Evolutionary conservation across 2,329 filamentous ascomycete genomes (phyloP).

Genomic region (Didymellaceae sp.): DNA sequence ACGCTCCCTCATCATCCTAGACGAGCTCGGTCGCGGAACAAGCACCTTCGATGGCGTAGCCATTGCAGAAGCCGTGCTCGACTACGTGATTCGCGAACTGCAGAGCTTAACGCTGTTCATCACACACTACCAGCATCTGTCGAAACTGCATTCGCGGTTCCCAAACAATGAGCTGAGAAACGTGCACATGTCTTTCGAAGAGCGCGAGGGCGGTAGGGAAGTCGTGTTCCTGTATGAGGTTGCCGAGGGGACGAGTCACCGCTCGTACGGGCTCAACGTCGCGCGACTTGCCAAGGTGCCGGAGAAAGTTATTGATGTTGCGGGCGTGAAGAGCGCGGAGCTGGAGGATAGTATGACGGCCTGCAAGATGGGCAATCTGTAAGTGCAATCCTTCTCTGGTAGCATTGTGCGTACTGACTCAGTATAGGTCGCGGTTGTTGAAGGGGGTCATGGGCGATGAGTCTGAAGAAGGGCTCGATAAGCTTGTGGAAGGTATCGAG

Average conservation of each 20-base stretch:
- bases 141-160: slow-evolving; percentile 74
- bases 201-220: slow-evolving; percentile 64
- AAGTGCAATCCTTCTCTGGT: slow-evolving; percentile 18
- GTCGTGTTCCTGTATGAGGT: slow-evolving; percentile 96
- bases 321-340: slow-evolving; percentile 77
- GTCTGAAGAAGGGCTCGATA: slow-evolving; percentile 44
- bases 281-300: slow-evolving; percentile 85
- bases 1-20: slow-evolving; percentile 85
- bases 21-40: slow-evolving; percentile 92
- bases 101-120: slow-evolving; percentile 90
- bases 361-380: slow-evolving; percentile 43
- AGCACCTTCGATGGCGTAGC: slow-evolving; percentile 95
- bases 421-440: slow-evolving; percentile 30
- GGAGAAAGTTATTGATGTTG: slow-evolving; percentile 75
- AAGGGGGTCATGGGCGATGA: slow-evolving; percentile 32
- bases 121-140: slow-evolving; percentile 92
- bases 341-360: slow-evolving; percentile 69
- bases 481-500: slow-evolving; percentile 52
- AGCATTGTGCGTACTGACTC: slow-evolving; percentile 23
- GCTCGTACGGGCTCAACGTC: slow-evolving; percentile 93
- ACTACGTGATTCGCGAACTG: slow-evolving; percentile 78
- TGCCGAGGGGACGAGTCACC: slow-evolving; percentile 86
- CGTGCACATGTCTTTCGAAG: slow-evolving; percentile 88
- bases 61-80: slow-evolving; percentile 89
- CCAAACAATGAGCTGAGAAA: slow-evolving; percentile 72